Percentiles rank a stretch among this genome's conserved stretches.
Evolutionary conservation across 345 rosid genomes (phyloP).

Genomic region (Lepidium sativum): DNA sequence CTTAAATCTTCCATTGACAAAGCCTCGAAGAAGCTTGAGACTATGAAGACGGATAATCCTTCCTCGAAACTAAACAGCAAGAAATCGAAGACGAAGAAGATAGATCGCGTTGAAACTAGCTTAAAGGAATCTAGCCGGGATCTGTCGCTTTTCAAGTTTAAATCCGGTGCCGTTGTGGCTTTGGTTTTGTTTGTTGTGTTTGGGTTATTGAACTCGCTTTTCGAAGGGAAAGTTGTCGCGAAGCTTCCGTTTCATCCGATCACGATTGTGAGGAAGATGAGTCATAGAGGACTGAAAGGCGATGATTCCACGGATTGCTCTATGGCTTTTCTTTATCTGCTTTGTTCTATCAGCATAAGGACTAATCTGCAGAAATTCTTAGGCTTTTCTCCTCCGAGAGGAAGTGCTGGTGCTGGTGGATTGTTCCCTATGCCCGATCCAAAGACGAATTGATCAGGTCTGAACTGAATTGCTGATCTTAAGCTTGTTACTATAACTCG

Average conservation of each 20-base stretch:
- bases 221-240: constrained; percentile 93
- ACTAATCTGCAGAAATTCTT: constrained; percentile 74
- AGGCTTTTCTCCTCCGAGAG: constrained; percentile 69
- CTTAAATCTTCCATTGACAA: constrained; percentile 89
- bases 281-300: constrained; percentile 78
- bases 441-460: constrained; percentile 47
- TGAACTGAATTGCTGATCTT: not conserved
- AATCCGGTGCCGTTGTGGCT: constrained; percentile 97
- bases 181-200: constrained; percentile 83
- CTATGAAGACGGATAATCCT: constrained; percentile 65
- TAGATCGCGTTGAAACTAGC: constrained; percentile 89
- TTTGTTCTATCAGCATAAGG: constrained; percentile 77
- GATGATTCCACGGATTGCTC: constrained; percentile 85
- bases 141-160: constrained; percentile 95
- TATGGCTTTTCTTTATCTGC: constrained; percentile 73
- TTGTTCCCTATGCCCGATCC: constrained; percentile 90
- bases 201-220: constrained; percentile 77
- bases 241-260: constrained; percentile 83
- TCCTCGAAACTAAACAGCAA: constrained; percentile 41
- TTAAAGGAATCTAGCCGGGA: constrained; percentile 91
- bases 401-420: constrained; percentile 40
- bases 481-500: not conserved
- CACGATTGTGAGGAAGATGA: constrained; percentile 85
- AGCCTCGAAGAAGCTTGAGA: constrained; percentile 92
- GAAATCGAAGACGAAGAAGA: constrained; percentile 88